These are phyloP conservation scores for Candida sakaeoensis DNA, from an alignment of 805 yeast species.

Conservation along the genomic window DNA sequence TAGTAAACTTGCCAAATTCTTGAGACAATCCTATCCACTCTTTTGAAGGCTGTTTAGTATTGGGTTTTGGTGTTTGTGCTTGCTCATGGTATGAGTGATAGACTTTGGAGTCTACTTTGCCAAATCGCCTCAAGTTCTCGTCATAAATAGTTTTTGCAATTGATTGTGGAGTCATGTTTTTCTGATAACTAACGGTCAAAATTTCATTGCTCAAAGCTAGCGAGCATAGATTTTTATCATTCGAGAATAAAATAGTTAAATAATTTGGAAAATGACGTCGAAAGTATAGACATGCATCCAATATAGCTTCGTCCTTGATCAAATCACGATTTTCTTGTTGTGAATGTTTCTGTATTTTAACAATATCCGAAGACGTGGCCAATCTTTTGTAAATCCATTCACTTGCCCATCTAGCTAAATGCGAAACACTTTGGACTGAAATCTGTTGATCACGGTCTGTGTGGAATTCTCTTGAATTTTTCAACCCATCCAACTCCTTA, in stretches of 20 bases:
- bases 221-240: slow-evolving; percentile 79
- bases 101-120: slow-evolving; percentile 10
- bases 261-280: slow-evolving; percentile 30
- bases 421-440: slow-evolving; percentile 41
- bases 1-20: slow-evolving; percentile 1
- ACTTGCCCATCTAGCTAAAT: slow-evolving; percentile 66
- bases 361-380: slow-evolving; percentile 46
- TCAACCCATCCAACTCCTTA: slow-evolving; percentile 80
- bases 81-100: not conserved
- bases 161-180: slow-evolving; percentile 40
- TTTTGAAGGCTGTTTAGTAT: slow-evolving; percentile 8
- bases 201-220: slow-evolving; percentile 69
- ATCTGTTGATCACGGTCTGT: slow-evolving; percentile 9
- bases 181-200: slow-evolving; percentile 56
- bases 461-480: slow-evolving; percentile 34
- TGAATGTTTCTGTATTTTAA: slow-evolving; percentile 60
- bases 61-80: slow-evolving; percentile 3
- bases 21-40: slow-evolving; percentile 13
- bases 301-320: slow-evolving; percentile 72
- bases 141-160: slow-evolving; percentile 38
- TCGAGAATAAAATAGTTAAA: slow-evolving; percentile 62
- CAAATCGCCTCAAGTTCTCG: slow-evolving; percentile 29
- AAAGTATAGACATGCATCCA: slow-evolving; percentile 78
- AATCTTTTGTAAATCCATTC: slow-evolving; percentile 69
- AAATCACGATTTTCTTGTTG: slow-evolving; percentile 49